Evolutionary conservation across 1,139 yeast genomes (phyloP).

Genomic region (Protomyces arabidopsidicola): DNA sequence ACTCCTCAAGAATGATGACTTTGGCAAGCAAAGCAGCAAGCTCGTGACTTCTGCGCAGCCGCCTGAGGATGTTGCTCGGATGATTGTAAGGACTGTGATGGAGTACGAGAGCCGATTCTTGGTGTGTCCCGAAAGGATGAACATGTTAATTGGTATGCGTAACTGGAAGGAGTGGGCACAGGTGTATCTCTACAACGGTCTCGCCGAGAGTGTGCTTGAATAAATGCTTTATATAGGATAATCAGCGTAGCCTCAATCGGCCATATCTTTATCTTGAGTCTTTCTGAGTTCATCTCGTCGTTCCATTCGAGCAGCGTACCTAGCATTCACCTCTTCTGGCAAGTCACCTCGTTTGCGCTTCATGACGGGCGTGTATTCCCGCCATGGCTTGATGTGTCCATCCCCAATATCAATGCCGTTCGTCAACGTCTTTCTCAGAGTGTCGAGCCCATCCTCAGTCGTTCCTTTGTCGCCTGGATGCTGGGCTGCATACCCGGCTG

Average conservation of each 20-base stretch:
- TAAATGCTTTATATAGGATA: neutral
- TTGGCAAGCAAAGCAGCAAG: neutral
- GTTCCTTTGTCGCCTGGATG: conserved; percentile 37
- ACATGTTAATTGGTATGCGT: neutral
- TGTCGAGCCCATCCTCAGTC: conserved; percentile 37
- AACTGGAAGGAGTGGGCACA: neutral
- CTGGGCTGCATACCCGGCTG: conserved; percentile 35
- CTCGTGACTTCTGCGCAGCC: neutral
- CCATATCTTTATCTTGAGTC: too few relatives aligned
- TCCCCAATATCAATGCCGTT: conserved; percentile 58
- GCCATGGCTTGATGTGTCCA: conserved; percentile 59
- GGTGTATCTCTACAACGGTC: neutral
- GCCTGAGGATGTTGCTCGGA: neutral
- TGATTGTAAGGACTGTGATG: neutral
- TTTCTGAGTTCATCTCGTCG: neutral
- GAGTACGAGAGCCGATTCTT: neutral
- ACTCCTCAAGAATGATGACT: neutral
- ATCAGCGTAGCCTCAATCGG: too few relatives aligned
- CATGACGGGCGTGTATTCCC: conserved; percentile 55
- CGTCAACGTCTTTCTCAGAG: conserved; percentile 37
- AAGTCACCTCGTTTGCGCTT: conserved; percentile 58
- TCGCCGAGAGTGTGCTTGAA: neutral
- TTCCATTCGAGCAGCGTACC: conserved; percentile 38
- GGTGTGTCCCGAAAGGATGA: neutral
- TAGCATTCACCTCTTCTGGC: conserved; percentile 62